Evolutionary conservation across 257 asterid genomes (phyloP).

Genomic region (Orobanche coerulescens): DNA sequence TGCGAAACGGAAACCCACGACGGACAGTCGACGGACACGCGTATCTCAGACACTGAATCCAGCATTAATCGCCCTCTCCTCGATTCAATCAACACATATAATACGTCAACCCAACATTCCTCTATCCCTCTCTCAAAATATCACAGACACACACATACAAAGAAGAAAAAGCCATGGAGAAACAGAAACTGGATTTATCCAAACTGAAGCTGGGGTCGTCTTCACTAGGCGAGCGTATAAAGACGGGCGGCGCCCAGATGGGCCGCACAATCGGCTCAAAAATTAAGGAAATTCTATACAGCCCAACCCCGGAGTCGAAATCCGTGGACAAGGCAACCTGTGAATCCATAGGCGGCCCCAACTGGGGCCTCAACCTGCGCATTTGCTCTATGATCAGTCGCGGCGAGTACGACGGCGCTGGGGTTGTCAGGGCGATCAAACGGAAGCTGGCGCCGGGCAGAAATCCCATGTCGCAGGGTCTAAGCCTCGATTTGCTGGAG

Average conservation of each 20-base stretch:
- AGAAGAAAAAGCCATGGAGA: constrained; percentile 36
- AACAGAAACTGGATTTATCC: constrained; percentile 50
- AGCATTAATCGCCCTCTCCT: constrained; percentile 1
- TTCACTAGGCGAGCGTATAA: constrained; percentile 65
- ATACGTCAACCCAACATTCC: background rate
- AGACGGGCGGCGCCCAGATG: constrained; percentile 72
- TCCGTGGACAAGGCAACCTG: constrained; percentile 82
- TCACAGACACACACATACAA: background rate
- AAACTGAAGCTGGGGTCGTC: constrained; percentile 79
- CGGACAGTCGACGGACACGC: too few species aligned
- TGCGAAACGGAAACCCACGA: too few species aligned
- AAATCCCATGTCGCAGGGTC: constrained; percentile 36
- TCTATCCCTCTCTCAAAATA: constrained; percentile 1
- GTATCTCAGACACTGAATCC: constrained; percentile 21
- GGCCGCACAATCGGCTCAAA: constrained; percentile 73
- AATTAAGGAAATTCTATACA: constrained; percentile 66
- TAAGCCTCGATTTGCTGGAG: constrained; percentile 73
- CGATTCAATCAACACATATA: constrained; percentile 2
- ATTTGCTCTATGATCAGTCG: constrained; percentile 74
- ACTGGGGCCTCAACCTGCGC: constrained; percentile 93
- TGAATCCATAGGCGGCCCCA: constrained; percentile 57
- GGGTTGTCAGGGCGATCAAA: constrained; percentile 68
- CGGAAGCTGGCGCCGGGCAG: constrained; percentile 52
- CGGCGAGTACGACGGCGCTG: constrained; percentile 64
- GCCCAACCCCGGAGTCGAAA: constrained; percentile 82